Evolutionary conservation across 257 asterid genomes (phyloP).

Genomic region (Lithospermum erythrorhizon): DNA sequence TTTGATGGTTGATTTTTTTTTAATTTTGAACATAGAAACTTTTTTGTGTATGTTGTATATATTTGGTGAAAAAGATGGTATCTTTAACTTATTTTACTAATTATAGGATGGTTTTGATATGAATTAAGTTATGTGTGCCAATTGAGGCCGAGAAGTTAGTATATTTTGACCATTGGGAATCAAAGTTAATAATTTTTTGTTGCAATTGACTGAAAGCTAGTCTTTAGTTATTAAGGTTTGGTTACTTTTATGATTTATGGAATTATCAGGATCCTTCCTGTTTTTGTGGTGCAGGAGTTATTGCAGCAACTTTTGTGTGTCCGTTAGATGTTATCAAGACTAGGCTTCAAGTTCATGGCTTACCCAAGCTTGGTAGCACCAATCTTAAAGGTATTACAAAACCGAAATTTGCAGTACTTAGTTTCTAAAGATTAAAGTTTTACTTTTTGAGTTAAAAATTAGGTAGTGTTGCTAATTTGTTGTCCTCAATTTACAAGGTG

Average conservation of each 20-base stretch:
- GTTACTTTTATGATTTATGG: not conserved
- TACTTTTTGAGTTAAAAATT: not conserved
- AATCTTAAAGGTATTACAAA: constrained; percentile 50
- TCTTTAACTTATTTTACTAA: no score
- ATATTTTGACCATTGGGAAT: no score
- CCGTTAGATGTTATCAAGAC: constrained; percentile 98
- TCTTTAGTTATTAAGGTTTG: not conserved
- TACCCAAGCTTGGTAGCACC: constrained; percentile 51
- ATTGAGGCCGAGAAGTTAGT: no score
- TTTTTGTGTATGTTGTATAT: no score
- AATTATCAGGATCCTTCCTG: not conserved
- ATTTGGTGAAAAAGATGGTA: not conserved
- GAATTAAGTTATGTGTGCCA: no score
- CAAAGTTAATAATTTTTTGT: no score
- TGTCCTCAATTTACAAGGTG: not conserved
- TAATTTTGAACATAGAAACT: no score
- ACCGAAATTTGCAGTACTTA: not conserved
- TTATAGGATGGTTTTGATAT: no score
- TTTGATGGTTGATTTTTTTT: no score
- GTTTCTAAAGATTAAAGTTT: not conserved
- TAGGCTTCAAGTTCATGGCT: constrained; percentile 90
- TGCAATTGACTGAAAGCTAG: no score
- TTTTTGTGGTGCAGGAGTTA: constrained; percentile 57
- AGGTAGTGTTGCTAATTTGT: not conserved
- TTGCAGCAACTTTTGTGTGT: constrained; percentile 96